These are phyloP conservation scores for Udeniomyces megalosporus DNA, from an alignment of 768 basidiomycete species.

Conservation along the genomic window DNA sequence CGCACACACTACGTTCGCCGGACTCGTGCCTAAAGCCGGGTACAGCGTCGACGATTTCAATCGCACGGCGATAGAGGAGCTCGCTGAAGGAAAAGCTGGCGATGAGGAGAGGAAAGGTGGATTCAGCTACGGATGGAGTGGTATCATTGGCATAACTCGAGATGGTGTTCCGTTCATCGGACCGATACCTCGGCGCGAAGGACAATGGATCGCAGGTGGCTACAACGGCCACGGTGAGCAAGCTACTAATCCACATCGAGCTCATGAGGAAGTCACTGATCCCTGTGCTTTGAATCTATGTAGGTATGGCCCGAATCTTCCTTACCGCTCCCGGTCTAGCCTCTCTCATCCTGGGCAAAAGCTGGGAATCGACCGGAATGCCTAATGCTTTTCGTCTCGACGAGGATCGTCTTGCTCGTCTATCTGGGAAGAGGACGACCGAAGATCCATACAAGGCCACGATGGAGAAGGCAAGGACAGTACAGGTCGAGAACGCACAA, in stretches of 20 bases:
- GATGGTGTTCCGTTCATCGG: slow-evolving; percentile 8
- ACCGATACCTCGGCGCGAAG: not conserved
- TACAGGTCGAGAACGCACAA: no score
- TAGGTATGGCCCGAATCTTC: slow-evolving; percentile 11
- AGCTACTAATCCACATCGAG: no score
- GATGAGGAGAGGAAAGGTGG: not conserved
- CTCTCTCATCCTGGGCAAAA: not conserved
- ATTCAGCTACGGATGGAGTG: not conserved
- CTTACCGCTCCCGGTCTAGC: not conserved
- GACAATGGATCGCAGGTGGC: slow-evolving; percentile 5
- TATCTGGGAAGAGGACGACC: no score
- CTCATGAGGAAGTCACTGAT: no score
- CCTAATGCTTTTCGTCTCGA: slow-evolving; percentile 2
- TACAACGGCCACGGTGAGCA: slow-evolving; percentile 4
- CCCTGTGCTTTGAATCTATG: no score
- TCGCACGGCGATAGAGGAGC: no score
- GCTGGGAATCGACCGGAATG: not conserved
- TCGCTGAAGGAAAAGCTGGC: not conserved
- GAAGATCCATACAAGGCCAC: no score
- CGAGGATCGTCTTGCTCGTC: not conserved
- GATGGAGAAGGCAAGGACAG: no score
- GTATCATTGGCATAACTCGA: slow-evolving; percentile 2
- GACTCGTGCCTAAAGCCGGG: not conserved
- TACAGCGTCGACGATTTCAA: not conserved
- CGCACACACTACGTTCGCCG: not conserved